A percentile compares a stretch with the other conserved stretches of the same genome.
Conservation (phyloP, 805 yeast genomes). For the Barnettozyma botsteinii region DNA sequence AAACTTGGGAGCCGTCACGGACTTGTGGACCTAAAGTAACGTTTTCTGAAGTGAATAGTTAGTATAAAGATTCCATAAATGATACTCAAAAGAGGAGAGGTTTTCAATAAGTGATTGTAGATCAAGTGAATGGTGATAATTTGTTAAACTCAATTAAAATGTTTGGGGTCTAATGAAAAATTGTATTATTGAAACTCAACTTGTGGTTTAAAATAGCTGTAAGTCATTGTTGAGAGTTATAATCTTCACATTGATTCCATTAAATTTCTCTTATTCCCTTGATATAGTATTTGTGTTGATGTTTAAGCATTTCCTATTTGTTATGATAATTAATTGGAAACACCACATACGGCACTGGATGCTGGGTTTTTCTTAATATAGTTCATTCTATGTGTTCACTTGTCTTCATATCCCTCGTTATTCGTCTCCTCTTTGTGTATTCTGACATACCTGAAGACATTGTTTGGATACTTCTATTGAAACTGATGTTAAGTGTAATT, state of each 20-base stretch:
- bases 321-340: too few relatives aligned
- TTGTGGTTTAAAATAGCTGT: background rate
- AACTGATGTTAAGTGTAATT: slow-evolving; percentile 11
- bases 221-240: background rate
- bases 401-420: background rate
- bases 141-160: too few relatives aligned
- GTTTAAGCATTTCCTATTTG: too few relatives aligned
- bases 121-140: too few relatives aligned
- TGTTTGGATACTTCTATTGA: slow-evolving; percentile 16
- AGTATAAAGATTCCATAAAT: slow-evolving; percentile 10
- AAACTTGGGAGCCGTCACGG: slow-evolving; percentile 97
- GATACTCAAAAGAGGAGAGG: background rate
- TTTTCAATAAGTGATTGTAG: too few relatives aligned
- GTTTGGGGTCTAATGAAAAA: background rate
- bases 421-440: background rate
- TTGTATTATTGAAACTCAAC: background rate
- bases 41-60: slow-evolving; percentile 36
- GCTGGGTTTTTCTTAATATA: background rate
- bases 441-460: slow-evolving; percentile 27
- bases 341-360: too few relatives aligned
- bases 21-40: slow-evolving; percentile 77
- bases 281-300: too few relatives aligned
- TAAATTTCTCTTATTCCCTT: background rate
- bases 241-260: too few relatives aligned
- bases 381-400: background rate